A percentile compares a stretch with the other conserved stretches of the same genome.
These are phyloP conservation scores for Fraxinus platypoda DNA, from an alignment of 305 asterid species.

Conservation along the genomic window DNA sequence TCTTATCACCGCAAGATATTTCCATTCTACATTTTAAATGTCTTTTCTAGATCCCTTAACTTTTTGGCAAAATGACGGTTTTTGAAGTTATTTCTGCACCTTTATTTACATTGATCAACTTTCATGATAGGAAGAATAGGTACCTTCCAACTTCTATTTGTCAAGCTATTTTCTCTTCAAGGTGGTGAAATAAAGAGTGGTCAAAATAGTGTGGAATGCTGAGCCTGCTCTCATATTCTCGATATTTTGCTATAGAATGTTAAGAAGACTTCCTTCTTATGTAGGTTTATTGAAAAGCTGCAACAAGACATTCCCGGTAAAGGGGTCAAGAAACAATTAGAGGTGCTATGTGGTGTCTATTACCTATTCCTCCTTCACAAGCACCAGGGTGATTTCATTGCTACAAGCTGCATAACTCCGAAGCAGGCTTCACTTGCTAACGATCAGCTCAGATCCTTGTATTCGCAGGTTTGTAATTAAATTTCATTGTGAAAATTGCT, in stretches of 20 bases:
- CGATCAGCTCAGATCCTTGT: slow-evolving; percentile 71
- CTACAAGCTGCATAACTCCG: slow-evolving; percentile 67
- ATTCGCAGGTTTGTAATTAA: slow-evolving; percentile 57
- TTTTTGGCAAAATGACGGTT: not conserved
- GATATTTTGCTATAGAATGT: not conserved
- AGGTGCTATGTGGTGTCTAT: slow-evolving; percentile 75
- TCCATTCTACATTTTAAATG: not conserved
- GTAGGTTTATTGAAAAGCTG: slow-evolving; percentile 77
- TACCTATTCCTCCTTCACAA: slow-evolving; percentile 79
- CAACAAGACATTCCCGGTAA: slow-evolving; percentile 76
- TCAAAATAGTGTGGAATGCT: not conserved
- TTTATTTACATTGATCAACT: not conserved
- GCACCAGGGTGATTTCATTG: slow-evolving; percentile 90
- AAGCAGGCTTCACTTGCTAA: slow-evolving; percentile 83
- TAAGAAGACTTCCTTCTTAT: slow-evolving; percentile 3
- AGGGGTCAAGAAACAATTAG: slow-evolving; percentile 79
- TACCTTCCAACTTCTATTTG: not conserved
- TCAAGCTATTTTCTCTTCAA: not conserved
- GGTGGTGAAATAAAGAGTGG: not conserved
- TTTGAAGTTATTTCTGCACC: not conserved
- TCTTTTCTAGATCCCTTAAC: not conserved
- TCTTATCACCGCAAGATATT: not conserved
- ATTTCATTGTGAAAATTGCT: not conserved
- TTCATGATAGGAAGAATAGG: not conserved
- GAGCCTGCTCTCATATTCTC: not conserved